Conservation (phyloP, 164 flowering plant genomes). For the Aristolochia contorta region DNA sequence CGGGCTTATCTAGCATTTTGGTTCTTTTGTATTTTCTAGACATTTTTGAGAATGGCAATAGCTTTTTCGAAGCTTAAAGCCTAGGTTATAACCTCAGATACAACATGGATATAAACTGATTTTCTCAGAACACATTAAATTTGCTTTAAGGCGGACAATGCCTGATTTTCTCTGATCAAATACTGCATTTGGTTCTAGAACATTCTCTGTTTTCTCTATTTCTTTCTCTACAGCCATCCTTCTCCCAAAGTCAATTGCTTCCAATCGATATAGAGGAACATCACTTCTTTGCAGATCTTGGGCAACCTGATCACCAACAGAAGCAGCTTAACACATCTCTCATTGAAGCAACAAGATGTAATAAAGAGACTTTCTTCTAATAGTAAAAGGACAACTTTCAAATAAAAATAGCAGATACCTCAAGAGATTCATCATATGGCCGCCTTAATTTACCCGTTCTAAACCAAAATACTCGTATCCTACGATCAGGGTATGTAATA, state of each 20-base stretch:
- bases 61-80: too few species aligned
- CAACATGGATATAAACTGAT: too few species aligned
- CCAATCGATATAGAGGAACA: constrained; percentile 92
- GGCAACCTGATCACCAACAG: constrained; percentile 49
- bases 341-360: too few species aligned
- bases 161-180: constrained; percentile 98
- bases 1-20: too few species aligned
- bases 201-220: constrained; percentile 89
- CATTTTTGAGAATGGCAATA: too few species aligned
- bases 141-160: too few species aligned
- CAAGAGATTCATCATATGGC: constrained; percentile 94
- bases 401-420: constrained; percentile 39
- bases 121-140: too few species aligned
- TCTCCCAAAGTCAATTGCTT: too few species aligned
- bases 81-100: too few species aligned
- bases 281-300: constrained; percentile 99
- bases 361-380: constrained; percentile 1
- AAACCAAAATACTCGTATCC: constrained; percentile 91
- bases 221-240: constrained; percentile 97
- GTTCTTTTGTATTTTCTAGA: too few species aligned
- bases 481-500: constrained; percentile 92
- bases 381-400: not conserved
- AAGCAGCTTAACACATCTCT: not conserved
- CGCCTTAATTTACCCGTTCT: constrained; percentile 81
- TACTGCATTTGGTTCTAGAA: constrained; percentile 88